Base-by-base conservation (phyloP, 371 early-diverging fungal genomes). In the Parasitella parasitica region DNA sequence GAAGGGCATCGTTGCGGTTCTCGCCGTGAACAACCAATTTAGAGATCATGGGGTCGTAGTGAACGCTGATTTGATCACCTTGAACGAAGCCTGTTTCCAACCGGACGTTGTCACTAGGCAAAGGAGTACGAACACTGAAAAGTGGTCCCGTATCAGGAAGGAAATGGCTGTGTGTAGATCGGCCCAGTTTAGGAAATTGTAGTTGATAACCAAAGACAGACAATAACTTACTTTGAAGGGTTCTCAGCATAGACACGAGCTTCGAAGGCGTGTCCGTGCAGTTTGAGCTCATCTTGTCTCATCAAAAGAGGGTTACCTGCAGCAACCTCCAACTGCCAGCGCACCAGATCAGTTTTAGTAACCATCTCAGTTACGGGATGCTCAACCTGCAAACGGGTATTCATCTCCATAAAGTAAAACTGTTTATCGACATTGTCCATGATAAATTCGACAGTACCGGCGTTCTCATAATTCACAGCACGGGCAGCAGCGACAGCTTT, bases 361-460 rank as follows among this genome's bases (percentile, higher is more conserved):
- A 97, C 87, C 92, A 95, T 92, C 76, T 99, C 99, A 5, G 99
- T 97, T 11, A 97, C 92, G 7, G 98, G 97, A 76, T 98, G 99
- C 76, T 98, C 98, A 8, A 99, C 87, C 73, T 97, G 96, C 18
- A 97, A 82, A 51, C 96, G 86, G 4, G 96, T 95, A 78, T 96
- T 96, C 94, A 97, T 96, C 81, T 98, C 98, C 92, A 99, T 91
- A 71, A 98, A 98, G 79, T 97, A 98, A 69, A 96, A 96, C 58
- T 92, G 72, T 67, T 92, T 85, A 53, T 86, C 87, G n/a, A 85
- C 77, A 63, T 91, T 89, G 75, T 95, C 97, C 83, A 94, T 88
- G 49, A 99, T 92, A 69, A 97, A 99, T 75, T 99, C 99, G 30
- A 98, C 97, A 0, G 99, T 99, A 54, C 97, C 97, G 15, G 97